These are phyloP conservation scores for Craspedostauros australis DNA, from an alignment of 108 stramenopile genomes.

Conservation along the genomic window DNA sequence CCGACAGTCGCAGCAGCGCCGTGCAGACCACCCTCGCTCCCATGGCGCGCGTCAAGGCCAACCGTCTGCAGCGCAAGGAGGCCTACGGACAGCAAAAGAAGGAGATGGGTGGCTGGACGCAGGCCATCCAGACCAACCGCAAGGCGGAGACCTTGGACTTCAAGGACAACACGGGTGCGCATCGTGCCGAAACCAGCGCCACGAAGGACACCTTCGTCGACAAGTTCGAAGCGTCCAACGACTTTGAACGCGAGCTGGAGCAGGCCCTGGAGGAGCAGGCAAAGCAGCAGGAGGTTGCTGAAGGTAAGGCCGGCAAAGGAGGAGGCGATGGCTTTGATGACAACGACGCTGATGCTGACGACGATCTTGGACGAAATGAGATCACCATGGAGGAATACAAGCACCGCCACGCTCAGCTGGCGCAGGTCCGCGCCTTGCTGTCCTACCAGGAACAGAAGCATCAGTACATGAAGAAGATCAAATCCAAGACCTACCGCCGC, in stretches of 20 bases:
- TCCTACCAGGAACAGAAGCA: conserved; percentile 98
- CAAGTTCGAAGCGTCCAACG: conserved; percentile 81
- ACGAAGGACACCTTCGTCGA: conserved; percentile 66
- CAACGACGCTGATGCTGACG: too few species aligned
- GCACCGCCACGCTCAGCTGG: conserved; percentile 89
- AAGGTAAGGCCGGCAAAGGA: conserved; percentile 59
- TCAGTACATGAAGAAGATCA: conserved; percentile 99
- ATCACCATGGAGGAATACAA: conserved; percentile 87
- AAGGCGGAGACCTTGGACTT: conserved; percentile 92
- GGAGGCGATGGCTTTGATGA: too few species aligned
- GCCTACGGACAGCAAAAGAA: conserved; percentile 69
- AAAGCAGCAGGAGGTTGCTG: conserved; percentile 68
- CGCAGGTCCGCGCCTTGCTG: conserved; percentile 93
- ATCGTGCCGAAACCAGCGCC: too few species aligned
- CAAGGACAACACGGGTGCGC: conserved; percentile 55
- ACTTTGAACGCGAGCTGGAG: conserved; percentile 89
- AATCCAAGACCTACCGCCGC: conserved; percentile 94
- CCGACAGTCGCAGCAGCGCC: too few species aligned
- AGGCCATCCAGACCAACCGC: conserved; percentile 81
- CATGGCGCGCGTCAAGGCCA: conserved; percentile 58
- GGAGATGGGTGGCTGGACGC: conserved; percentile 79
- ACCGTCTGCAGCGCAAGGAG: conserved; percentile 80
- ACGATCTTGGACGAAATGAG: conserved; percentile 81
- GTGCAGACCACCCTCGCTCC: conserved; percentile 52
- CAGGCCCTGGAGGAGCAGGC: conserved; percentile 81